These are phyloP conservation scores for Carex kokanica DNA, from an alignment of 176 grass and related monocot species.

Conservation along the genomic window DNA sequence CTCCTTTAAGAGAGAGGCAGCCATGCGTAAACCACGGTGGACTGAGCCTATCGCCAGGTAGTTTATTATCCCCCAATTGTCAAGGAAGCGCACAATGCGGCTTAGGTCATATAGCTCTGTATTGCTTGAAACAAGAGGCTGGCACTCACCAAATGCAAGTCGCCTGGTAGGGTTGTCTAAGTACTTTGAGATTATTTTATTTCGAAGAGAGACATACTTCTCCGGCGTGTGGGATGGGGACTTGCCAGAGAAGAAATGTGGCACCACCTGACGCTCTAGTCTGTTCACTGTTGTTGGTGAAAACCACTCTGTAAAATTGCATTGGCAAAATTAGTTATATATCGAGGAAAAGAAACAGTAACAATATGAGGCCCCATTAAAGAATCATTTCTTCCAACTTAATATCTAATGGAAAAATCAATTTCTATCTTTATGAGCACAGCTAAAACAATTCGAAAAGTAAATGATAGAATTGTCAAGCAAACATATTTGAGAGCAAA, in stretches of 20 bases:
- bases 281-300: slow-evolving; percentile 52
- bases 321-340: not conserved
- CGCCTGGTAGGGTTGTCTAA: slow-evolving; percentile 62
- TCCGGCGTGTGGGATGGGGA: slow-evolving; percentile 52
- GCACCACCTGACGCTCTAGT: slow-evolving; percentile 84
- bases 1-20: slow-evolving; percentile 69
- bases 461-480: not conserved
- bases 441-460: not conserved
- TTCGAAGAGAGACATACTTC: slow-evolving; percentile 66
- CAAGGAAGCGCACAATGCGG: slow-evolving; percentile 84
- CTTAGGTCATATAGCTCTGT: slow-evolving; percentile 79
- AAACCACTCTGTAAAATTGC: slow-evolving; percentile 77
- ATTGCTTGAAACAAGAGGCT: slow-evolving; percentile 59
- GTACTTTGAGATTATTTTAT: slow-evolving; percentile 78
- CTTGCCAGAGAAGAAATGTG: slow-evolving; percentile 79
- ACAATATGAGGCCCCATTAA: not conserved
- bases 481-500: not conserved
- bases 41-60: slow-evolving; percentile 66
- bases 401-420: not conserved
- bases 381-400: not conserved
- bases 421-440: not conserved
- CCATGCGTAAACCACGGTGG: slow-evolving; percentile 57
- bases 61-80: slow-evolving; percentile 95
- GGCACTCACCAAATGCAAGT: slow-evolving; percentile 70
- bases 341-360: not conserved